Base-by-base conservation (phyloP, 2,329 filamentous ascomycete species). In the Cladophialophora carrionii region DNA sequence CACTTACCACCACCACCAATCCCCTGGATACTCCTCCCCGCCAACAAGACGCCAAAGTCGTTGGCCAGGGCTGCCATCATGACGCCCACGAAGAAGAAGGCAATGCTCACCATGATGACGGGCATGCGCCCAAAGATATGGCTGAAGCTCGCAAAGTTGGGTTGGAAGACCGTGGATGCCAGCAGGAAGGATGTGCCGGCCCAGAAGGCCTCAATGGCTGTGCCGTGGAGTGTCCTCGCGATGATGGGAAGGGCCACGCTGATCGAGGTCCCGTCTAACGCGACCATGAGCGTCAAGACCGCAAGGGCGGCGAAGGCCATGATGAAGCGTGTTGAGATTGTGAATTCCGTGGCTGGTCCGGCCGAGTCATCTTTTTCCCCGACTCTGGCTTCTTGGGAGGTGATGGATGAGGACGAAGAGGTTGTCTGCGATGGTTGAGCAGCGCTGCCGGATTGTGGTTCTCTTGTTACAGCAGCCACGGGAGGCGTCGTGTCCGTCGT, bases 101-200 rank as follows among this genome's bases (percentile, higher is more conserved):
- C 46, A 5, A 82, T 71, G 0, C 76, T 73, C 1, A 75, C 60
- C 3, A 81, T 68, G 7, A 82, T 71, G 26, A 81, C 70, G 0
- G 76, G 75, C 52, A 78, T 78, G 3, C 81, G 77, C 8, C 81
- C 81, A 54, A 83, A 82, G 22, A 82, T 80, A 52, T 81, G 76
- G 4, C 80, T 82, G 46, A 83, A 73, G 0, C 78, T 77, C 3
- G 78, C 79, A 57, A 80, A 80, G 66, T 77, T 80, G 0, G 83
- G 83, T 70, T 85, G 82, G 65, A 84, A 83, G 26, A 84, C 83
- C 0, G 88, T 87, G 62, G 84, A 86, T 2, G 87, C 85, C 4
- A 91, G 81, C 4, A 91, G 78, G 69, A 89, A 91, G 17, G 86
- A 86, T 4, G 88, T 90, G 1, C 88, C 88, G 12, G 87, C 84